Conservation (phyloP, 2,329 filamentous ascomycete species). For the Tolypocladium guangdongense region DNA sequence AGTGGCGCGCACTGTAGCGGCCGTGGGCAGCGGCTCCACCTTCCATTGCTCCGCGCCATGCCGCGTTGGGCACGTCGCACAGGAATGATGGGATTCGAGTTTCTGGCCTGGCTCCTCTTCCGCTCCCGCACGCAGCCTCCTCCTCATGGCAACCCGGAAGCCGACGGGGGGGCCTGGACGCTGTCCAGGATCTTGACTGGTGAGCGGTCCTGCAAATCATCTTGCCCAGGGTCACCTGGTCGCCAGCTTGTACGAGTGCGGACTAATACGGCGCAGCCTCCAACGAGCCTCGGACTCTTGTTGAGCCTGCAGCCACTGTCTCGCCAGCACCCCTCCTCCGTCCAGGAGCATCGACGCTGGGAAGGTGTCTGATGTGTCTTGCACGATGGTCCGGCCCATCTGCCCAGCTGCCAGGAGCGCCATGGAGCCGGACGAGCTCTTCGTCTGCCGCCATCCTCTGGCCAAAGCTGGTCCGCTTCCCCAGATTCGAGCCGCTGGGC, state of each 20-base stretch:
- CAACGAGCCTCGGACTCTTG: background rate
- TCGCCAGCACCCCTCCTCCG: background rate
- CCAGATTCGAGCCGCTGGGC: background rate
- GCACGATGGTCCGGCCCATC: background rate
- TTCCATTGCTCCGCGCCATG: background rate
- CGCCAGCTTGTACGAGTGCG: background rate
- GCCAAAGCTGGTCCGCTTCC: background rate
- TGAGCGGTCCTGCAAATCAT: background rate
- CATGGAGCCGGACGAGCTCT: background rate
- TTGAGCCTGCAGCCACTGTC: background rate
- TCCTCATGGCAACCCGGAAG: background rate
- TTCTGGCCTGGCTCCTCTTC: background rate
- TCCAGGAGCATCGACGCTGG: background rate
- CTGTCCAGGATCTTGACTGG: background rate
- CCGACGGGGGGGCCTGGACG: background rate
- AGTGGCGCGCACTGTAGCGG: background rate
- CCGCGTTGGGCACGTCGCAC: background rate
- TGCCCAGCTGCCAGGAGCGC: background rate
- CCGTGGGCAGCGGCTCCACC: background rate
- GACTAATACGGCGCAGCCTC: background rate
- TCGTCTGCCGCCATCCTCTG: background rate
- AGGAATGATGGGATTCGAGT: background rate
- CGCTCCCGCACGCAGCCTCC: background rate
- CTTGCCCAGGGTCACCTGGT: background rate
- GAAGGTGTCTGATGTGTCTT: background rate